phyloP scores from a whole-genome alignment of 306 rosid species.

The Lithocarpus polystachyus region DNA sequence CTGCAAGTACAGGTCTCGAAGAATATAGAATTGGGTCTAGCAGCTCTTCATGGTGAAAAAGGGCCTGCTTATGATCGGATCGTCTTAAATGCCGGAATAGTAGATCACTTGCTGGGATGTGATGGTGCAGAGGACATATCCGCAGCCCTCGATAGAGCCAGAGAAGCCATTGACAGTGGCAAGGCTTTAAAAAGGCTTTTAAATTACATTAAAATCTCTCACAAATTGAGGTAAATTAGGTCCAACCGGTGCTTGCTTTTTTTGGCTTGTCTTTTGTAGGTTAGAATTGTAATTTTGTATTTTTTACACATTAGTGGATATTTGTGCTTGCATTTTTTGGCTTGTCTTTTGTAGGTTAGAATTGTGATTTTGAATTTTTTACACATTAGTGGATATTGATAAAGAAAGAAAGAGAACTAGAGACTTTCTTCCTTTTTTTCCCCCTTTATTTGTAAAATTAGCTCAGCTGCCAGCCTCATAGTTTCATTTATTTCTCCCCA shows the following conservation, averaged over 20 bases:
- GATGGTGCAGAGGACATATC: slow-evolving; percentile 81
- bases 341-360: too few relatives aligned
- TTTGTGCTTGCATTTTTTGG: too few relatives aligned
- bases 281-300: too few relatives aligned
- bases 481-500: neutral
- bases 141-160: slow-evolving; percentile 72
- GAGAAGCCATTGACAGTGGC: slow-evolving; percentile 95
- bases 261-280: too few relatives aligned
- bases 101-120: slow-evolving; percentile 91
- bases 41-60: slow-evolving; percentile 75
- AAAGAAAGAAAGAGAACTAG: slow-evolving; percentile 18
- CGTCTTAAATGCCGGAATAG: slow-evolving; percentile 85
- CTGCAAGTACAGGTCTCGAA: slow-evolving; percentile 55
- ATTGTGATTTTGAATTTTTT: neutral
- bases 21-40: slow-evolving; percentile 86
- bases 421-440: neutral
- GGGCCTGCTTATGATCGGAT: slow-evolving; percentile 96
- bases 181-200: slow-evolving; percentile 72
- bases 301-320: too few relatives aligned
- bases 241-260: slow-evolving; percentile 2
- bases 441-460: neutral
- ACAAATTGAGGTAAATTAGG: slow-evolving; percentile 39
- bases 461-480: neutral
- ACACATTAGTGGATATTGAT: neutral
- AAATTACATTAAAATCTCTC: slow-evolving; percentile 73